Percentiles rank a stretch among this genome's conserved stretches.
These are phyloP conservation scores for Vitis hybrid DNA, from an alignment of 177 flowering plant species.

Conservation along the genomic window DNA sequence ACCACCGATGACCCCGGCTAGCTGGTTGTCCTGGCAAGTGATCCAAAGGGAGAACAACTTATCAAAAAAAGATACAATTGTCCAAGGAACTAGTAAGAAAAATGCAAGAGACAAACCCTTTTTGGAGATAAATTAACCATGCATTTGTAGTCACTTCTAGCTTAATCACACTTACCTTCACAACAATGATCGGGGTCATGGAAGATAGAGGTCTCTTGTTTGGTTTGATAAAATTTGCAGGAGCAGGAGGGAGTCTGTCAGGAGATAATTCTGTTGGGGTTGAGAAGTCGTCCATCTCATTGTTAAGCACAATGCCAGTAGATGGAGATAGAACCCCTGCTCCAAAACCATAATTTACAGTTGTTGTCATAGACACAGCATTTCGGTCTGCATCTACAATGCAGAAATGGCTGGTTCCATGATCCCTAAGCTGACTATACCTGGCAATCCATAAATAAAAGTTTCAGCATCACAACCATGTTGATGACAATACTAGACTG, in stretches of 20 bases:
- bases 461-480: slow-evolving; percentile 1
- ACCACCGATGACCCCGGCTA: slow-evolving; percentile 83
- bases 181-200: slow-evolving; percentile 82
- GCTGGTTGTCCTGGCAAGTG: slow-evolving; percentile 54
- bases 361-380: slow-evolving; percentile 91
- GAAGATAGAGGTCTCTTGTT: slow-evolving; percentile 91
- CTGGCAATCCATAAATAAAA: slow-evolving; percentile 25
- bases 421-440: slow-evolving; percentile 83
- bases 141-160: too few species aligned
- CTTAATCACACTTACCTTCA: slow-evolving; percentile 50
- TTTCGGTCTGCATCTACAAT: slow-evolving; percentile 84
- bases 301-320: slow-evolving; percentile 84
- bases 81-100: not conserved
- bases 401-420: slow-evolving; percentile 94
- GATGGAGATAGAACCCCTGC: slow-evolving; percentile 70
- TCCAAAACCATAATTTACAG: slow-evolving; percentile 75
- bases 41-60: slow-evolving; percentile 3
- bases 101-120: not conserved
- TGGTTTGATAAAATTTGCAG: slow-evolving; percentile 79
- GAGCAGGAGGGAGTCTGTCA: slow-evolving; percentile 85
- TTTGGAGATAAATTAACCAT: too few species aligned
- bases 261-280: slow-evolving; percentile 52
- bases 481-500: not conserved
- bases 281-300: slow-evolving; percentile 95
- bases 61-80: not conserved